Evolutionary conservation across 257 asterid genomes (phyloP).

Genomic region (Jacaranda mimosifolia): DNA sequence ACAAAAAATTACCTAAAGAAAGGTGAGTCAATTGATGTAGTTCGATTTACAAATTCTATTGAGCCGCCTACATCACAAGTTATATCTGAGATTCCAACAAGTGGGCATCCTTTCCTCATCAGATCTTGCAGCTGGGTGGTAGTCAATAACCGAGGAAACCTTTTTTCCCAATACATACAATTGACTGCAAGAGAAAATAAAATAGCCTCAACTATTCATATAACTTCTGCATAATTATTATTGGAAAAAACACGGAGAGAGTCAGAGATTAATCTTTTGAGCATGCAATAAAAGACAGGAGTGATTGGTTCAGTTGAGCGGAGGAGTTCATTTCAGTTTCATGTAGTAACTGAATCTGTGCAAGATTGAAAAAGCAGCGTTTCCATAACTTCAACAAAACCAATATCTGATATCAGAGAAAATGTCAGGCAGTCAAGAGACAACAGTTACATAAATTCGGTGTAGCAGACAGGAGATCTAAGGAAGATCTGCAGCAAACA

Average conservation of each 20-base stretch:
- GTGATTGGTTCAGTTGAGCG: neutral
- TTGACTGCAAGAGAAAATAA: constrained; percentile 64
- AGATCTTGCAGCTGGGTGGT: constrained; percentile 76
- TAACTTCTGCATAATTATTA: constrained; percentile 1
- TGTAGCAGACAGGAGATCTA: too few relatives aligned
- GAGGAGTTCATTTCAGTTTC: constrained; percentile 10
- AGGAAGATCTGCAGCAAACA: too few relatives aligned
- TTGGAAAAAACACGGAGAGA: neutral
- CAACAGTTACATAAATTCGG: too few relatives aligned
- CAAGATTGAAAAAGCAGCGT: neutral
- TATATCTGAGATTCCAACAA: constrained; percentile 89
- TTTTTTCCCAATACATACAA: constrained; percentile 97
- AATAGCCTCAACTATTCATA: constrained; percentile 19
- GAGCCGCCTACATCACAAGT: constrained; percentile 96
- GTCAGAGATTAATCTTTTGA: neutral
- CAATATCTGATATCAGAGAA: too few relatives aligned
- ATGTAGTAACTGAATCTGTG: neutral
- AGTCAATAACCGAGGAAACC: constrained; percentile 85
- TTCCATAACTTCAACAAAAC: too few relatives aligned
- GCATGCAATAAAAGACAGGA: constrained; percentile 20
- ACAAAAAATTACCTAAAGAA: constrained; percentile 71
- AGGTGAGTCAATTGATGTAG: constrained; percentile 90
- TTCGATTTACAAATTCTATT: constrained; percentile 76
- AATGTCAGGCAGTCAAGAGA: too few relatives aligned
- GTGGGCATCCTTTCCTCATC: constrained; percentile 70